Evolutionary conservation across 352 stramenopile species (phyloP), one percentile per base, ranked within the genome.

Genomic region (Phytophthora pluvialis): DNA sequence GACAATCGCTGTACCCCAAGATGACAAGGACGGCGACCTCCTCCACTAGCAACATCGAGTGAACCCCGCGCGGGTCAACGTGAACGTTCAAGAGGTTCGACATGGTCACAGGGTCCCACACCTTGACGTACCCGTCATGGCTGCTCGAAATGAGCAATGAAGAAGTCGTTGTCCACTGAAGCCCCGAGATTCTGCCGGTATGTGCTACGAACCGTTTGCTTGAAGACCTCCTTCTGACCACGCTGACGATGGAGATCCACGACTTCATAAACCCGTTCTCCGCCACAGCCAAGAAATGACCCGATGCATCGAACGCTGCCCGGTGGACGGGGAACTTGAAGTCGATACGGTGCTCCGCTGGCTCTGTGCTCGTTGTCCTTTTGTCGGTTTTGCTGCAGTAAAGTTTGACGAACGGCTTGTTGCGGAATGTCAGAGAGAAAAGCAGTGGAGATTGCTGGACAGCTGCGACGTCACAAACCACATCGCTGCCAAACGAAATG

Each of bases 51-150:
- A 60, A 7, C 38, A 83, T 72, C 6, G 61, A 76, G 38, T 82
- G 68, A 28, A 88, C 57, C 6, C 78, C 83, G n/a, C 70, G 65
- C 18, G 58, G 28, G 38, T 88, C 80, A 9, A 88, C 26, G 58
- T 91, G 74, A 15, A 86, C 46, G 18, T 46, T 64, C 35, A 77
- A 53, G 62, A 79, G 21, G 72, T 54, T 53, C 4, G 59, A 51
- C 9, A 59, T 49, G 2, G 55, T 8, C 12, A 66, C 49, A 2
- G 80, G 44, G 38, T 89, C 75, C 83, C 83, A 91, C 15, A 90
- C n/a, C 47, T 86, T 88, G 26, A 90, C 60, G 63, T 90, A 91
- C 7, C 83, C 83, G 40, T 91, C 83, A 16, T 66, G 52, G 4
- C 83, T 80, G 28, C 67, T 77, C 11, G 80, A 82, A 44, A 85